phyloP scores from a whole-genome alignment of 2,329 filamentous ascomycete genomes.

The Aspergillus quadricinctus region DNA sequence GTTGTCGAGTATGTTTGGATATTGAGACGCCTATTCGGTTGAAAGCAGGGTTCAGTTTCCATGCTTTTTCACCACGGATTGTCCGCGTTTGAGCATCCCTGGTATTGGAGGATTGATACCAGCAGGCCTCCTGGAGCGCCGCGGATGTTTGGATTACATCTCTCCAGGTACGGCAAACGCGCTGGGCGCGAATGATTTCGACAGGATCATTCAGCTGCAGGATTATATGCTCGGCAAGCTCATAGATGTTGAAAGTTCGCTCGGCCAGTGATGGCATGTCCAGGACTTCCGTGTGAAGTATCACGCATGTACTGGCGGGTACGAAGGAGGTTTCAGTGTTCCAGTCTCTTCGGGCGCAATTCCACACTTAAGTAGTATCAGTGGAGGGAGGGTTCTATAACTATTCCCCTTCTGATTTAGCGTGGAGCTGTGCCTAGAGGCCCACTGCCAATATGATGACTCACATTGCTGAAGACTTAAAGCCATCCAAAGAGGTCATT shows the following conservation, averaged over 20 bases:
- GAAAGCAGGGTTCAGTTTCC: conserved; percentile 4
- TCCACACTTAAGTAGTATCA: not conserved
- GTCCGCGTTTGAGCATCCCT: not conserved
- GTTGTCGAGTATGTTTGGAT: not conserved
- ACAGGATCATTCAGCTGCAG: conserved; percentile 1
- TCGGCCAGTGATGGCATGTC: not conserved
- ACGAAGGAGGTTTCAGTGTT: not conserved
- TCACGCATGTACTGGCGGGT: not conserved
- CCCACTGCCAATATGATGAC: not conserved
- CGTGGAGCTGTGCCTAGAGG: not conserved
- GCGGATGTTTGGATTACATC: conserved; percentile 2
- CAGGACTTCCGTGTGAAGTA: not conserved
- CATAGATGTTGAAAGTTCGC: conserved; percentile 1
- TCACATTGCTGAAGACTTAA: not conserved
- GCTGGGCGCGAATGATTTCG: not conserved
- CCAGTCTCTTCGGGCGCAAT: not conserved
- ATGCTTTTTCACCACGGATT: not conserved
- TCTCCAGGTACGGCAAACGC: conserved; percentile 3
- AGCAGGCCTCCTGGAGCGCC: not conserved
- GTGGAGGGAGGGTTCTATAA: not conserved
- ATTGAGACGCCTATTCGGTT: conserved; percentile 1
- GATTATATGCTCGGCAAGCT: conserved; percentile 1
- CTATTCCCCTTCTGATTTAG: not conserved
- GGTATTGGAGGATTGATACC: not conserved
- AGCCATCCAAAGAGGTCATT: no score